Conservation (phyloP, 2,329 filamentous ascomycete genomes). For the Aspergillus alliaceus region DNA sequence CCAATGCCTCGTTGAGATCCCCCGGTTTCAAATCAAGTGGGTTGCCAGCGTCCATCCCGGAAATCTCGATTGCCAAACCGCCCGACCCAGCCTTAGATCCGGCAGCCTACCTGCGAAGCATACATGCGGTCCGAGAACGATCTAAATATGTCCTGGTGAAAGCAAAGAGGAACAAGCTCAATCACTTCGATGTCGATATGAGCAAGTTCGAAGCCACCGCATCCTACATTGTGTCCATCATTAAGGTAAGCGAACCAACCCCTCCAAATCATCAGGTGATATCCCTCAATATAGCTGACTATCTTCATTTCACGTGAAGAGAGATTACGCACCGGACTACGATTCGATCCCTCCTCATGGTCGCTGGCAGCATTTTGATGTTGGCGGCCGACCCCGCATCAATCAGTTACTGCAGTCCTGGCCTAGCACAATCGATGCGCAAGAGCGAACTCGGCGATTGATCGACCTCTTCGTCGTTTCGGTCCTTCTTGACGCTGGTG, state of each 20-base stretch:
- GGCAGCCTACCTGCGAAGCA: conserved; percentile 84
- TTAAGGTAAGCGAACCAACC: conserved; percentile 65
- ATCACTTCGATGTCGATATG: conserved; percentile 88
- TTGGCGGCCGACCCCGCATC: conserved; percentile 56
- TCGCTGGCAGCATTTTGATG: conserved; percentile 66
- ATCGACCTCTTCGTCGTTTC: conserved; percentile 65
- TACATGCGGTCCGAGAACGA: conserved; percentile 82
- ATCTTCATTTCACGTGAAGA: conserved; percentile 42
- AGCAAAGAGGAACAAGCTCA: conserved; percentile 73
- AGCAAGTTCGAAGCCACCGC: conserved; percentile 80
- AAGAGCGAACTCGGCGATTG: conserved; percentile 55
- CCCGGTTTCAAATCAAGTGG: conserved; percentile 50
- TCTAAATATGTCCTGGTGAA: conserved; percentile 72
- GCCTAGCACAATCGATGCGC: conserved; percentile 49
- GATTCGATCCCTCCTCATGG: conserved; percentile 76
- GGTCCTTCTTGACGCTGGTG: conserved; percentile 68
- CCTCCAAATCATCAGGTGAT: conserved; percentile 6
- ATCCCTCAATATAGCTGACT: conserved; percentile 1
- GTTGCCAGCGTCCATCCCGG: conserved; percentile 59
- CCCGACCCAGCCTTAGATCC: conserved; percentile 88
- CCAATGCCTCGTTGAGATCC: conserved; percentile 51
- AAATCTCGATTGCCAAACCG: conserved; percentile 77
- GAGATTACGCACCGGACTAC: conserved; percentile 70
- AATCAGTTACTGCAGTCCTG: conserved; percentile 52
- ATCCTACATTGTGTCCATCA: conserved; percentile 84